These are phyloP conservation scores for Rhododendron williamsianum DNA, from an alignment of 148 eudicot species.

Conservation along the genomic window DNA sequence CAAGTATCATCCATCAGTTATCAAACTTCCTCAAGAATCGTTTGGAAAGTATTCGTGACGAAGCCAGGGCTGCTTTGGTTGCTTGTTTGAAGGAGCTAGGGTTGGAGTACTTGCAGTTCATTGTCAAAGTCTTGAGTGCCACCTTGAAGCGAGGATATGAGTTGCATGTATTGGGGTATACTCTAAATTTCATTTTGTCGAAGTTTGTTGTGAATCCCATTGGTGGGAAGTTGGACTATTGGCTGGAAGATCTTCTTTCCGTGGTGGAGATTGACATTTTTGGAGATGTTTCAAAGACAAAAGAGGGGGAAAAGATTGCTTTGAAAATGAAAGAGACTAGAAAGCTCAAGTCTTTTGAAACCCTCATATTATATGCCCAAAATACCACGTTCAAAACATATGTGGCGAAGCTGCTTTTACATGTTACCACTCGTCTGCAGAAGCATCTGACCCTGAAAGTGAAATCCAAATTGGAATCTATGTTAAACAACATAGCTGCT, in stretches of 20 bases:
- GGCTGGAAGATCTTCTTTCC: slow-evolving; percentile 69
- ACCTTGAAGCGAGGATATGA: slow-evolving; percentile 85
- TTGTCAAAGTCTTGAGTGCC: slow-evolving; percentile 40
- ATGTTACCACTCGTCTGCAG: slow-evolving; percentile 48
- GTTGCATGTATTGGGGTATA: slow-evolving; percentile 83
- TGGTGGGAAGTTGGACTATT: slow-evolving; percentile 65
- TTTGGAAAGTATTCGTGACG: slow-evolving; percentile 72
- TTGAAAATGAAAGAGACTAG: slow-evolving; percentile 70
- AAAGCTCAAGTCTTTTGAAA: slow-evolving; percentile 43
- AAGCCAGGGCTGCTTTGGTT: slow-evolving; percentile 77
- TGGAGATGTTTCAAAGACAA: slow-evolving; percentile 80
- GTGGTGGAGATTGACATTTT: slow-evolving; percentile 72
- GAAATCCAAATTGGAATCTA: slow-evolving; percentile 62
- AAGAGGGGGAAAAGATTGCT: slow-evolving; percentile 89
- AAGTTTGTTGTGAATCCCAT: slow-evolving; percentile 40
- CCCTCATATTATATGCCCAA: slow-evolving; percentile 71
- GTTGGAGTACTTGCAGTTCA: slow-evolving; percentile 30
- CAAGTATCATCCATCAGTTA: slow-evolving; percentile 66
- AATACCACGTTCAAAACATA: slow-evolving; percentile 67
- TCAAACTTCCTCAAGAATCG: slow-evolving; percentile 67
- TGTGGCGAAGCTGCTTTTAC: slow-evolving; percentile 64
- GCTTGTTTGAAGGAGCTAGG: slow-evolving; percentile 89
- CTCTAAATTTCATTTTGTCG: slow-evolving; percentile 60
- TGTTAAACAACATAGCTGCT: slow-evolving; percentile 70
- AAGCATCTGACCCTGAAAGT: slow-evolving; percentile 63